Evolutionary conservation across 2,329 filamentous ascomycete genomes (phyloP), one percentile per base, ranked within the genome.

Genomic region (Zymoseptoria tritici): DNA sequence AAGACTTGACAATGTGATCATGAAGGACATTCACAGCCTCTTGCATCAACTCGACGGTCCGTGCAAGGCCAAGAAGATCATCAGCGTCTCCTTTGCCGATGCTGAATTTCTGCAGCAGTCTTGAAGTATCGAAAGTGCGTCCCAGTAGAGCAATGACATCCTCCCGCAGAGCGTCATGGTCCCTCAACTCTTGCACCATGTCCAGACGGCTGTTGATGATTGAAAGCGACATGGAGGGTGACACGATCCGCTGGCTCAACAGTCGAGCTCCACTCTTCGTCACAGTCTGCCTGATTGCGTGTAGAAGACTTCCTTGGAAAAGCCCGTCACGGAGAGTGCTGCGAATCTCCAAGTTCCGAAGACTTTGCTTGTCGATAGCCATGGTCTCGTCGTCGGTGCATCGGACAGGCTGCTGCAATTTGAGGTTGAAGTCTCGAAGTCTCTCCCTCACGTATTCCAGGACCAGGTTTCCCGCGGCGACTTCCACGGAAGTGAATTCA

Each of bases 61-160:
- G 87, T 1, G 90, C 90, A 13, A 99, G 79, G 55, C 85, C 88
- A 51, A 97, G 79, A 46, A 99, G 81, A 73, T 97, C 94, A 71
- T 97, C 93, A 1, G 93, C 83, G 69, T 96, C 89, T n/a, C 93
- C 94, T 63, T 90, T 85, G 9, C 93, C 92, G 8, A 97, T 83
- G 0, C 93, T 89, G 73, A 99, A 97, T 71, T 94, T 97, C 70
- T 97, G 94, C 1, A 96, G 86, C 2, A 99, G 80, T 1, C 94
- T 88, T 69, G 95, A 88, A 2, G 90, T 91, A 75, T 99, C 94
- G 67, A 91, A 87, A 56, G 87, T 93, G 22, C 85, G 82, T 62
- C 85, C 84, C 2, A 99, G 79, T 2, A 95, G 78, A 16, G 83
- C 72, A 1, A 85, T 77, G 22, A 95, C 77, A 51, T 84, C 80